Percentiles rank a stretch among this genome's conserved stretches.
These are phyloP conservation scores for Chlorella sp. DNA, from an alignment of 139 green algal genomes.

Conservation along the genomic window DNA sequence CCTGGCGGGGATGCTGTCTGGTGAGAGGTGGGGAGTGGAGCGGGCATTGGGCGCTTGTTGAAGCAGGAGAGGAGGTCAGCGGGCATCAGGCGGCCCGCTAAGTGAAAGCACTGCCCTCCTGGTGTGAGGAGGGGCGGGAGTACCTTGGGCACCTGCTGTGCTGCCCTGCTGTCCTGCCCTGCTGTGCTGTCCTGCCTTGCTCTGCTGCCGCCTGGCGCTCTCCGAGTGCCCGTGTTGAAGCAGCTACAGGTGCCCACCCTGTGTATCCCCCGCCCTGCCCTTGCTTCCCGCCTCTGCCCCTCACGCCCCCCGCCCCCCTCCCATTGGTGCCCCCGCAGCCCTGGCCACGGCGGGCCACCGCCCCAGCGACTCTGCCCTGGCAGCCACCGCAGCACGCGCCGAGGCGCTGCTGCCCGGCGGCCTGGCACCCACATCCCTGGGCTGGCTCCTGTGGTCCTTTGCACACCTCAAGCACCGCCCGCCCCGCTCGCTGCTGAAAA, in stretches of 20 bases:
- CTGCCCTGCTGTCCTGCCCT: too few species aligned
- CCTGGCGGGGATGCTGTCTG: background rate
- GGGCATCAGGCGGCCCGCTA: too few species aligned
- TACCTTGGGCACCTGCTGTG: too few species aligned
- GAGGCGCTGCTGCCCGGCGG: background rate
- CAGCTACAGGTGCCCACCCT: too few species aligned
- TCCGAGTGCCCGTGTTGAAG: too few species aligned
- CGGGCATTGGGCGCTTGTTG: background rate
- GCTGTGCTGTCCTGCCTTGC: too few species aligned
- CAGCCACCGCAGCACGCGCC: background rate
- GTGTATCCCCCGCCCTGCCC: too few species aligned
- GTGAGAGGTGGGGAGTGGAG: background rate
- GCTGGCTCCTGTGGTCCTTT: conserved; percentile 31
- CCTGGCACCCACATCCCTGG: background rate
- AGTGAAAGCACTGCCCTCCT: background rate
- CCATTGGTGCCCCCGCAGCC: background rate
- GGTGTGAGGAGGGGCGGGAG: background rate
- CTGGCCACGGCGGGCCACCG: conserved; percentile 16
- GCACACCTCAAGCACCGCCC: background rate
- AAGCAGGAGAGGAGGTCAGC: background rate
- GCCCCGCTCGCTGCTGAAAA: conserved; percentile 16
- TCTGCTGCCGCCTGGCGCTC: too few species aligned
- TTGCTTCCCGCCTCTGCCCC: background rate
- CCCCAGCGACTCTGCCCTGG: conserved; percentile 5
- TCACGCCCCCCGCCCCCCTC: background rate